A percentile compares a stretch with the other conserved stretches of the same genome.
Evolutionary conservation across 1,284 basidiomycete species (phyloP).

Genomic region (Taiwanofungus camphoratus): DNA sequence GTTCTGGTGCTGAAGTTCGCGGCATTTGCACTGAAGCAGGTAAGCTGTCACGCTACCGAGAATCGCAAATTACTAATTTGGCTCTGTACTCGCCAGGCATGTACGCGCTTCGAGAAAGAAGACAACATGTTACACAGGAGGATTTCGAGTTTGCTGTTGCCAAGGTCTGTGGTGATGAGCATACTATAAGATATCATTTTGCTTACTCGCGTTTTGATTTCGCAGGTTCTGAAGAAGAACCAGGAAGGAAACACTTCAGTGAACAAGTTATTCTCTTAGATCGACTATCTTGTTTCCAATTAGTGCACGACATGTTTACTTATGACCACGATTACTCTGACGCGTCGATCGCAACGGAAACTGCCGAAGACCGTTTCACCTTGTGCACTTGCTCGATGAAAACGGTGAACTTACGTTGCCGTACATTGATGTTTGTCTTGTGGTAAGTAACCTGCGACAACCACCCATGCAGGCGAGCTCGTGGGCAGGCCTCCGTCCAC

Average conservation of each 20-base stretch:
- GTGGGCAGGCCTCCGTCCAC: too few relatives aligned
- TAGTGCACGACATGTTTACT: not conserved
- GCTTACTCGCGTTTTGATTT: constrained; percentile 1
- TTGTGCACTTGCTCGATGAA: too few relatives aligned
- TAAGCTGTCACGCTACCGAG: constrained; percentile 29
- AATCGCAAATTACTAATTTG: not conserved
- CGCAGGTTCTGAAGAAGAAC: constrained; percentile 84
- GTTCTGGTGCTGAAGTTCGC: constrained; percentile 95
- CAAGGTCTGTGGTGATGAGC: constrained; percentile 50
- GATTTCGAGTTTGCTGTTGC: constrained; percentile 98
- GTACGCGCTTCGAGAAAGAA: constrained; percentile 93
- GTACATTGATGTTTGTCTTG: too few relatives aligned
- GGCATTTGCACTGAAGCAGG: constrained; percentile 99
- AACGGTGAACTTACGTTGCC: too few relatives aligned
- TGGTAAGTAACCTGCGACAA: too few relatives aligned
- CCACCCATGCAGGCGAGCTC: too few relatives aligned
- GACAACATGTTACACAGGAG: constrained; percentile 97
- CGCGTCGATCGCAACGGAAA: too few relatives aligned
- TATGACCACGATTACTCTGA: too few relatives aligned
- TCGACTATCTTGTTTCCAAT: not conserved
- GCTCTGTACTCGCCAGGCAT: constrained; percentile 51
- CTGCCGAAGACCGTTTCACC: too few relatives aligned
- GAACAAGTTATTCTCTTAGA: constrained; percentile 81
- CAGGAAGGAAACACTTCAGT: constrained; percentile 87
- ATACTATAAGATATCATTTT: not conserved